Conservation (phyloP, 345 rosid genomes). For the Hypericum perforatum region DNA sequence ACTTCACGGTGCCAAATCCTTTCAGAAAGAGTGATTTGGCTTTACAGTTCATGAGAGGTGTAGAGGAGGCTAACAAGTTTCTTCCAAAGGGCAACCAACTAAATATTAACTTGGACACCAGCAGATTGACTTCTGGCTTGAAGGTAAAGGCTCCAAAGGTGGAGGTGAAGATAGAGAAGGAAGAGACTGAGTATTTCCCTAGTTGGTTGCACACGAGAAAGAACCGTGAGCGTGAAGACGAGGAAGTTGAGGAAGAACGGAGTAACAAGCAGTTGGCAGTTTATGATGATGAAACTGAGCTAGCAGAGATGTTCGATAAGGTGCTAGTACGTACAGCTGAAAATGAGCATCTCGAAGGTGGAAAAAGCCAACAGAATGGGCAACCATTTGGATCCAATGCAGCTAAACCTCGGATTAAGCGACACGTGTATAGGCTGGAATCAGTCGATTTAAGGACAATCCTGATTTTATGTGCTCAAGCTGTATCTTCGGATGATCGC, state of each 20-base stretch:
- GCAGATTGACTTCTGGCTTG: background rate
- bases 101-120: constrained; percentile 24
- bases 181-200: constrained; percentile 12
- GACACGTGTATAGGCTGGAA: background rate
- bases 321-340: constrained; percentile 34
- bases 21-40: constrained; percentile 7
- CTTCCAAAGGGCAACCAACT: constrained; percentile 23
- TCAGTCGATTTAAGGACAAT: background rate
- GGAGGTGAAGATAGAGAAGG: constrained; percentile 24
- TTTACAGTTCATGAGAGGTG: constrained; percentile 8
- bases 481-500: background rate
- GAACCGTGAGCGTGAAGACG: constrained; percentile 41
- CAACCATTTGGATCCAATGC: background rate
- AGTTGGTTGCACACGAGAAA: constrained; percentile 41
- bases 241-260: constrained; percentile 39
- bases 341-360: background rate
- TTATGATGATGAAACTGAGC: constrained; percentile 38
- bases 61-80: constrained; percentile 11
- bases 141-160: constrained; percentile 13
- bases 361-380: constrained; percentile 18
- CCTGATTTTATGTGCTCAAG: background rate
- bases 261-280: constrained; percentile 48
- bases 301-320: constrained; percentile 65
- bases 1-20: constrained; percentile 14
- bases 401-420: background rate